Base-by-base conservation (phyloP, 306 rosid genomes). In the Fagus sylvatica region DNA sequence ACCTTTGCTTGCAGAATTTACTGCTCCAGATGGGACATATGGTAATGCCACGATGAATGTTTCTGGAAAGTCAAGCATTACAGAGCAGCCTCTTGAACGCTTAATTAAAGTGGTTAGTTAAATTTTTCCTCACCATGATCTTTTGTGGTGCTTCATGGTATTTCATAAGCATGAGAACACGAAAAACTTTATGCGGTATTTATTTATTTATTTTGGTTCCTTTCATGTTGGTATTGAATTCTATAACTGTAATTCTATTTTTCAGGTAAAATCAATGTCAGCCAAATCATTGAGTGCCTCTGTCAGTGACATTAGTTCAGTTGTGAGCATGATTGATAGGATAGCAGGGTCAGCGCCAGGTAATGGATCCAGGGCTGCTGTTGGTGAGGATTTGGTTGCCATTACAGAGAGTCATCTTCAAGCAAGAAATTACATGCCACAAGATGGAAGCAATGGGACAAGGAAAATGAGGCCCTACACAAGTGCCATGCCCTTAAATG, bases 331-430 rank as follows among this genome's bases (percentile, higher is more conserved):
- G 99, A 88, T 77, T 83, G 99, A 95, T 86, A 91, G 90, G 80
- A 91, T 93, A 85, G 97, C 98, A 74, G 98, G 96, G 82, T 91
- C 99, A 51, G 93, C 97, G 17, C 99, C 97, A 17, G 97, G 93
- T 15, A 91, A 90, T 85, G 98, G 98, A 84, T 95, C 98, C 56
- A 87, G 96, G 89, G 98, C 98, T 76, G 96, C 99, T 65, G 90
- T 95, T 79, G 98, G 98, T 59, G 99, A 95, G 88, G 97, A 95
- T 81, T 81, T 95, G 89, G 98, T 87, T 87, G 93, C 96, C 83
- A 84, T 92, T 93, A 95, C 97, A 32, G 88, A 87, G 71, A 92
- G 97, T 81, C 98, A 93, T 62, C 84, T 89, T 57, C 97, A 89
- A 76, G 93, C 91, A 53, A 89, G 90, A 87, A 91, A 88, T 76